Conservation (phyloP, 306 rosid genomes). For the Medicago truncatula region MtrunA17r5.0-ANR NC_053045.1:39010001-39010500, state of each 20-base stretch:
- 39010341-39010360: background rate
- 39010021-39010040: constrained; percentile 1
- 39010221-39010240: background rate
- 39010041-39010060: background rate
- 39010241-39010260: constrained; percentile 15
- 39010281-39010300: constrained; percentile 1
- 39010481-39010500: constrained; percentile 1
- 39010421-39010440: background rate
- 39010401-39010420: background rate
- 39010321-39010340: constrained; percentile 11
- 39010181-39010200: background rate
- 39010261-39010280: constrained; percentile 27
- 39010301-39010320: constrained; percentile 5
- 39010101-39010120: background rate
- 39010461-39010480: constrained; percentile 13
- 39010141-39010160: background rate
- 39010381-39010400: constrained; percentile 10
- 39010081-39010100: constrained; percentile 4
- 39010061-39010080: background rate
- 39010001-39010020: background rate
- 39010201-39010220: constrained; percentile 12
- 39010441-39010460: constrained; percentile 17
- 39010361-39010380: background rate
- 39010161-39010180: background rate
- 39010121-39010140: background rate